Evolutionary conservation across 1,284 basidiomycete species (phyloP).

Genomic region (Papiliotrema fonsecae): DNA sequence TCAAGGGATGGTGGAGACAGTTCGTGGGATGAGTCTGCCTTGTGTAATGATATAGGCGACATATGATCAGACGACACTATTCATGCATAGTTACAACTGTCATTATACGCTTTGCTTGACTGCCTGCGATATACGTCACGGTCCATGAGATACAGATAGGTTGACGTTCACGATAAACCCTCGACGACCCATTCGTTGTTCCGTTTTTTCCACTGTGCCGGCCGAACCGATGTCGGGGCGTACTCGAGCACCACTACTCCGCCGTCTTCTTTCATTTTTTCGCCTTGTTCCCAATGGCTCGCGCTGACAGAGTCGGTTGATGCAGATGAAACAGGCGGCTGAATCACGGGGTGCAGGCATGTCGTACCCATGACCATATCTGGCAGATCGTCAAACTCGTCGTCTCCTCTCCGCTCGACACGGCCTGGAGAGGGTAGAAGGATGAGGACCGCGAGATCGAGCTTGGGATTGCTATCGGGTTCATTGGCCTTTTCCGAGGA

Average conservation of each 20-base stretch:
- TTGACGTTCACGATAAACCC: no score
- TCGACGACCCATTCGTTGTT: slow-evolving; percentile 10
- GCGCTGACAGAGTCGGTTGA: not conserved
- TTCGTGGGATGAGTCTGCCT: slow-evolving; percentile 4
- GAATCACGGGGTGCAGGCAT: not conserved
- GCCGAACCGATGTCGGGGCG: not conserved
- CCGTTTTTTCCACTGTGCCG: slow-evolving; percentile 10
- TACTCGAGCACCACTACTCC: not conserved
- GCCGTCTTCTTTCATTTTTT: not conserved
- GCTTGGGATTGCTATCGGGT: not conserved
- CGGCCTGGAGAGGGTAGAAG: not conserved
- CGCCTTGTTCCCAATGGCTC: not conserved
- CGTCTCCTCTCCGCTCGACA: slow-evolving; percentile 1
- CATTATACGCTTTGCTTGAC: no score
- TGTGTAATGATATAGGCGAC: no score
- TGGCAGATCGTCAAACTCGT: slow-evolving; percentile 12
- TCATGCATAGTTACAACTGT: no score
- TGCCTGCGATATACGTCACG: no score
- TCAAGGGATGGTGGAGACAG: slow-evolving; percentile 25
- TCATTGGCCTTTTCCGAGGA: not conserved
- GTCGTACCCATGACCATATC: slow-evolving; percentile 9
- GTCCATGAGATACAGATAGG: no score
- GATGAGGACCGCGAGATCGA: not conserved
- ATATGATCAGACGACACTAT: no score
- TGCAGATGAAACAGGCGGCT: not conserved